A percentile compares a stretch with the other conserved stretches of the same genome.
Evolutionary conservation across 768 basidiomycete species (phyloP).

Genomic region (Lactarius sp.): DNA sequence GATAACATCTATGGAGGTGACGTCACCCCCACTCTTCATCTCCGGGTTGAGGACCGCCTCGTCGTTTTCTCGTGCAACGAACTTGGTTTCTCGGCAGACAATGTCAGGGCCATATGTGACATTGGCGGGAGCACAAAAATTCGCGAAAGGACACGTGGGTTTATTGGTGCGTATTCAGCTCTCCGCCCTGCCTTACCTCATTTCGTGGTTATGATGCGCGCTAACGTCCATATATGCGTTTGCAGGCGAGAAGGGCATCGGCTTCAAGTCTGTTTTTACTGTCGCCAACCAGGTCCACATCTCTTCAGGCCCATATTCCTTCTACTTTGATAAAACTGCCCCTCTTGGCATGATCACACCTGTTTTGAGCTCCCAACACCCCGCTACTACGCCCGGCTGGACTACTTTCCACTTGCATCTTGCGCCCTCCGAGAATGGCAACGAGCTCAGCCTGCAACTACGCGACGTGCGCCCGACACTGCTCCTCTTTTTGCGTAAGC

Average conservation of each 20-base stretch:
- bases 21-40: slow-evolving; percentile 19
- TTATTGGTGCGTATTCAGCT: slow-evolving; percentile 17
- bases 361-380: slow-evolving; percentile 1
- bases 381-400: slow-evolving; percentile 20
- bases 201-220: neutral
- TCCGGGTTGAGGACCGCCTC: slow-evolving; percentile 17
- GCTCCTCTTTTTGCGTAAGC: slow-evolving; percentile 28
- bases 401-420: slow-evolving; percentile 28
- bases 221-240: neutral
- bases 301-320: slow-evolving; percentile 26
- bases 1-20: slow-evolving; percentile 25
- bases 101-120: slow-evolving; percentile 29
- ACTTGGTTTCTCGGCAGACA: slow-evolving; percentile 24
- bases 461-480: slow-evolving; percentile 24
- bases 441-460: slow-evolving; percentile 21
- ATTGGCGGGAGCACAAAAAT: slow-evolving; percentile 31
- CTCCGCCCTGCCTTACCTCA: neutral
- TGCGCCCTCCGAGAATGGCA: slow-evolving; percentile 10
- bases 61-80: slow-evolving; percentile 29
- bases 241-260: slow-evolving; percentile 32
- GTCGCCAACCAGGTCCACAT: slow-evolving; percentile 28
- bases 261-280: slow-evolving; percentile 33
- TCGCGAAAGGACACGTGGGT: slow-evolving; percentile 16
- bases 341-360: slow-evolving; percentile 31
- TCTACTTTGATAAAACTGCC: slow-evolving; percentile 25